Conservation (phyloP, 1,139 yeast genomes). For the Suhomyces yuchorum region DNA sequence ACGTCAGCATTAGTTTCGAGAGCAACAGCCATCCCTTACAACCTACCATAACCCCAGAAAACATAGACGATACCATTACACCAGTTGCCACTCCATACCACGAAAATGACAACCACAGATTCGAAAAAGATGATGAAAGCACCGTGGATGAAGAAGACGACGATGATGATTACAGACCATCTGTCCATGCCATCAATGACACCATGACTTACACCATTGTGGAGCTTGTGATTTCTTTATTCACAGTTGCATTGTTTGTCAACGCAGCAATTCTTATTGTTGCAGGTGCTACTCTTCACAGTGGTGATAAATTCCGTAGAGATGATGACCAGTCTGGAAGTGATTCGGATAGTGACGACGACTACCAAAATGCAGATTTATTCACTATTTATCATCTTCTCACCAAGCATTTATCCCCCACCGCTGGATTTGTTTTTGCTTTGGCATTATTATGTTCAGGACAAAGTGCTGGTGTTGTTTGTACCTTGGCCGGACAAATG, state of each 20-base stretch:
- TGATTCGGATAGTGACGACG: constrained; percentile 42
- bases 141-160: constrained; percentile 18
- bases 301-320: constrained; percentile 16
- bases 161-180: constrained; percentile 56
- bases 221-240: constrained; percentile 72
- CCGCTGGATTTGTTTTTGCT: constrained; percentile 92
- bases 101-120: constrained; percentile 7
- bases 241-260: constrained; percentile 81
- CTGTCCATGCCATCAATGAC: constrained; percentile 68
- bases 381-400: constrained; percentile 81
- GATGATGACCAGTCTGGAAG: constrained; percentile 19
- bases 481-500: constrained; percentile 96
- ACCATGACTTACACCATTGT: constrained; percentile 73
- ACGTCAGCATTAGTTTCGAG: constrained; percentile 4
- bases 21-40: constrained; percentile 6
- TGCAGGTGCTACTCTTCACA: constrained; percentile 72
- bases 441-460: constrained; percentile 93
- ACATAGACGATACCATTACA: constrained; percentile 13
- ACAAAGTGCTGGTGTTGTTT: constrained; percentile 97
- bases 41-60: constrained; percentile 2
- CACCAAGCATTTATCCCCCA: constrained; percentile 72
- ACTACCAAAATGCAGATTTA: constrained; percentile 68
- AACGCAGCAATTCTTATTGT: constrained; percentile 83
- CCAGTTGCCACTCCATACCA: constrained; percentile 18
- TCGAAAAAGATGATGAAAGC: constrained; percentile 18